Evolutionary conservation across 495 filamentous ascomycete genomes (phyloP).

Genomic region (Penicillium robsamsonii): DNA sequence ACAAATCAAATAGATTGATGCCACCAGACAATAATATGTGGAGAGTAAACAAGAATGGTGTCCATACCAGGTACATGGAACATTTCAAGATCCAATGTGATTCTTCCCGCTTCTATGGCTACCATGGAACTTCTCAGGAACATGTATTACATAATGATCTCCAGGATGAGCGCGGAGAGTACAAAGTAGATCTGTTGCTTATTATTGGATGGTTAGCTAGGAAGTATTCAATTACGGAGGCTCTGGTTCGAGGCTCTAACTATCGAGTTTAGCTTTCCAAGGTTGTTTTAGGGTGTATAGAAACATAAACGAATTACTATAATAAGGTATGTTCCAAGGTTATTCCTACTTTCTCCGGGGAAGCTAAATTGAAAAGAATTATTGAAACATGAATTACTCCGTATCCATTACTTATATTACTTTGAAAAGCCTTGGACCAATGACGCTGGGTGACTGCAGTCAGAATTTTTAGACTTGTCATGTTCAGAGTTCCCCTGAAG

Average conservation of each 20-base stretch:
- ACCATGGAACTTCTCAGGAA: slow-evolving; percentile 12
- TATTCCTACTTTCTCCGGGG: not conserved
- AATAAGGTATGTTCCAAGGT: not conserved
- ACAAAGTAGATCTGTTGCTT: slow-evolving; percentile 19
- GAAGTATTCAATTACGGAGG: slow-evolving; percentile 1
- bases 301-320: not conserved
- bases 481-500: slow-evolving; percentile 9
- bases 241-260: slow-evolving; percentile 7
- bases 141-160: slow-evolving; percentile 29
- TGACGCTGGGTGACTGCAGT: not conserved
- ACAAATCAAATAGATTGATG: slow-evolving; percentile 12
- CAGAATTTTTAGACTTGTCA: slow-evolving; percentile 11
- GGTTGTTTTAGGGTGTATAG: not conserved
- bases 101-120: slow-evolving; percentile 13
- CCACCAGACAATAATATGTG: slow-evolving; percentile 10
- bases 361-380: not conserved
- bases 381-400: not conserved
- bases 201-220: not conserved
- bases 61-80: not conserved
- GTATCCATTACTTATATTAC: not conserved
- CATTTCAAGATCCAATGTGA: not conserved
- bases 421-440: slow-evolving; percentile 1
- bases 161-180: slow-evolving; percentile 1
- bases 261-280: not conserved
- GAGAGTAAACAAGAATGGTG: not conserved